phyloP scores from a whole-genome alignment of 192 early-diverging fungal genomes.

The Podila horticola region DNA sequence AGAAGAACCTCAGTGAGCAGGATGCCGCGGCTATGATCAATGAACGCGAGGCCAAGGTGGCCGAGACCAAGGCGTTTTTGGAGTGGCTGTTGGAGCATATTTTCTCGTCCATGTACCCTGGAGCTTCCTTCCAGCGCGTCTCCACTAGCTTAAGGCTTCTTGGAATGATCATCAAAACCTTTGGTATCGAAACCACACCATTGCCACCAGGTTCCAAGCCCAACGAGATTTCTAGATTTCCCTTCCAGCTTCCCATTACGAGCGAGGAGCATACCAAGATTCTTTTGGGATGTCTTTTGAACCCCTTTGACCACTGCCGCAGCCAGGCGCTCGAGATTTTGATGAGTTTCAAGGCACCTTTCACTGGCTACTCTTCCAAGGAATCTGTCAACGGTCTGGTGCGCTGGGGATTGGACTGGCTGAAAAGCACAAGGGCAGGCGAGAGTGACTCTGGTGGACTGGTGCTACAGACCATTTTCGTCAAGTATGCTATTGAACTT shows the following conservation, averaged over 20 bases:
- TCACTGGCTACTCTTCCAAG: constrained; percentile 62
- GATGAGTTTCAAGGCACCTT: constrained; percentile 69
- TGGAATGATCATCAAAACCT: constrained; percentile 58
- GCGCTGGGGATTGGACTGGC: constrained; percentile 67
- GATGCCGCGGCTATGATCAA: constrained; percentile 17
- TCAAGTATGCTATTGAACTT: constrained; percentile 75
- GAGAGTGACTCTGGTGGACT: constrained; percentile 89
- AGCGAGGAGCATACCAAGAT: constrained; percentile 59
- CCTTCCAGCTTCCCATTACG: constrained; percentile 63
- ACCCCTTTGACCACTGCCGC: constrained; percentile 83
- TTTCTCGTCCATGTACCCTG: constrained; percentile 75
- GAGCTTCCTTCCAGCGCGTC: constrained; percentile 76
- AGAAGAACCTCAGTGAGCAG: constrained; percentile 20
- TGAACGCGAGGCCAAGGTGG: constrained; percentile 52
- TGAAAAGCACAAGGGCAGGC: constrained; percentile 74
- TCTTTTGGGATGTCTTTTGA: constrained; percentile 69
- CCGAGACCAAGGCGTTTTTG: constrained; percentile 62
- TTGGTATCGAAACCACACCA: constrained; percentile 62
- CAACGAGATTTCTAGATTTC: constrained; percentile 56
- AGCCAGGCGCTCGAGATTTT: constrained; percentile 78
- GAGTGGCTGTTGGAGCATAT: constrained; percentile 68
- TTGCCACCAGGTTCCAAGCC: constrained; percentile 56
- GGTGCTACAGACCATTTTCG: constrained; percentile 80
- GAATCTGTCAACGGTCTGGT: constrained; percentile 64
- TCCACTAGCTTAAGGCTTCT: constrained; percentile 69